Evolutionary conservation across 2,329 filamentous ascomycete species (phyloP), one percentile per base, ranked within the genome.

Genomic region (Trichoderma polysporum): DNA sequence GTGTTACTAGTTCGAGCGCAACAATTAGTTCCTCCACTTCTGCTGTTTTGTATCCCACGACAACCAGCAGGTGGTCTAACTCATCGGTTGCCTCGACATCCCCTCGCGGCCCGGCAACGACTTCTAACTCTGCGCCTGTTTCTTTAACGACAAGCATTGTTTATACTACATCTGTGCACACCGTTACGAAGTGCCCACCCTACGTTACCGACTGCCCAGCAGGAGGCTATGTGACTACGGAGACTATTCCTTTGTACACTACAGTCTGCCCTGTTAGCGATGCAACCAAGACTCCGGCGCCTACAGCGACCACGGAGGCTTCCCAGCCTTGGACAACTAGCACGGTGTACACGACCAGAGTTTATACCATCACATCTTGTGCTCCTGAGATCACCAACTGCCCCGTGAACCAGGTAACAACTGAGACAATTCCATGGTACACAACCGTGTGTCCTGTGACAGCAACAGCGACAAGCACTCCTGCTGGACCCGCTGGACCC

Each of bases 361-460:
- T 82, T 69, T 79, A 83, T 69, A 86, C 84, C 74, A 78, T 86
- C 78, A 87, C 83, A 72, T 82, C 82, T 39, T 88, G 85, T 75
- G 80, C 79, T 61, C 78, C 84, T 49, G 79, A 77, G 66, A 81
- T 85, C 69, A 80, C 81, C 70, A 75, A 85, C 83, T 88, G 86
- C 73, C 74, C 74, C 10, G 73, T 75, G 64, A 75, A 77, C 37
- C 69, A 74, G 19, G 71, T 76, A 63, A 76, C 73, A 35, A 78
- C 77, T 0, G 73, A 76, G 66, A 73, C 79, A 57, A 74, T 79
- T 66, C 68, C 73, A 9, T 53, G 59, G 58, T 78, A 77, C 65
- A 80, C 78, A 27, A 80, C 78, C 7, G 74, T 81, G 57, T 81
- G 77, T 76, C 79, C 79, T 22, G 70, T 71, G 8, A 68, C 69